phyloP scores from a whole-genome alignment of 192 early-diverging fungal genomes.

The Coemansia sp. region DNA sequence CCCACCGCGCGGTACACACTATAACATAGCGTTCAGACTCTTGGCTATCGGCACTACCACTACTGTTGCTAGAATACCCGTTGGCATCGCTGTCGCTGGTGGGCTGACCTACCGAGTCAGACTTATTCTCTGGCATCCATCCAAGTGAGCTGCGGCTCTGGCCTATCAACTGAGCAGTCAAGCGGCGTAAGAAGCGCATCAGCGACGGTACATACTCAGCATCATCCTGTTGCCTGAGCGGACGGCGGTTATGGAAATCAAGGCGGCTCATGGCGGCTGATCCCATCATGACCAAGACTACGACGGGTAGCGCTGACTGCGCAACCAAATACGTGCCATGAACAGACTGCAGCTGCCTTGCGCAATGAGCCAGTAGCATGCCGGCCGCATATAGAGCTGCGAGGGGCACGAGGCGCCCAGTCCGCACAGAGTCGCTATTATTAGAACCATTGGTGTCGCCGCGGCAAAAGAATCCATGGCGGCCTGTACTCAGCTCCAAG shows the following conservation, averaged over 20 bases:
- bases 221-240: background rate
- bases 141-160: background rate
- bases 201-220: background rate
- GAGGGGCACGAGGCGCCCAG: conserved; percentile 18
- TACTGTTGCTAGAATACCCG: background rate
- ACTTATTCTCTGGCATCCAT: background rate
- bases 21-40: background rate
- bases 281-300: conserved; percentile 11
- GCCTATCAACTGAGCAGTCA: background rate
- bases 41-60: background rate
- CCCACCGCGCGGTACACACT: background rate
- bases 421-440: conserved; percentile 10
- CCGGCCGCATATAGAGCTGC: conserved; percentile 18
- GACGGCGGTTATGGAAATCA: background rate
- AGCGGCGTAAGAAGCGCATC: background rate
- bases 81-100: background rate
- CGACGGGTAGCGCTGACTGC: conserved; percentile 22
- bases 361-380: conserved; percentile 13
- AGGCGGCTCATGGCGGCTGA: background rate
- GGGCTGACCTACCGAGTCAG: background rate
- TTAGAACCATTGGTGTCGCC: background rate
- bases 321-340: conserved; percentile 29
- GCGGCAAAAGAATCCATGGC: conserved; percentile 18
- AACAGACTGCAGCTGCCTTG: conserved; percentile 12
- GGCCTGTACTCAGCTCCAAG: conserved; percentile 12